Evolutionary conservation across 306 rosid species (phyloP).

Genomic region (Oxytropis ochrocephala): DNA sequence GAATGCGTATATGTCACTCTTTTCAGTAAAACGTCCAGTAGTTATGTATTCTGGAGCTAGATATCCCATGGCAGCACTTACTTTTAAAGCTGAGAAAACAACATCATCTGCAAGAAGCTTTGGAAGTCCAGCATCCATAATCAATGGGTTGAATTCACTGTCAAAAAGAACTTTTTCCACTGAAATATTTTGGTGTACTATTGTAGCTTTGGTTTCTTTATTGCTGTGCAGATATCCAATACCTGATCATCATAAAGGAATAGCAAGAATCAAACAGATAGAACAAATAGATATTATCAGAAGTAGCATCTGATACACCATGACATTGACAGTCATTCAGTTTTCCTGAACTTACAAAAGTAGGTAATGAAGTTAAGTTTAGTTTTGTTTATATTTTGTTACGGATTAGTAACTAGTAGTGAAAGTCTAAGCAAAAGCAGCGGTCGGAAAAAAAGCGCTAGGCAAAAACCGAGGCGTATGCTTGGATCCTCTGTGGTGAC

Average conservation of each 20-base stretch:
- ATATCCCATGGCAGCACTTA: conserved; percentile 98
- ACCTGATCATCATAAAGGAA: conserved; percentile 42
- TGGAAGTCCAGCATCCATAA: conserved; percentile 73
- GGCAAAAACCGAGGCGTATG: no score
- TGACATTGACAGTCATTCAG: not conserved
- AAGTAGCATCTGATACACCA: not conserved
- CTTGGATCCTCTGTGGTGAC: no score
- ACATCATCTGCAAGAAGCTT: conserved; percentile 93
- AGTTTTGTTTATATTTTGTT: no score
- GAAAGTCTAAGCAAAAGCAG: no score
- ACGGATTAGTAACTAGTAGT: no score
- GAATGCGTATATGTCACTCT: conserved; percentile 87
- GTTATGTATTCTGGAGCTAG: conserved; percentile 89
- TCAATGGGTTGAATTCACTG: conserved; percentile 61
- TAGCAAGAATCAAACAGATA: not conserved
- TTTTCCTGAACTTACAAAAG: no score
- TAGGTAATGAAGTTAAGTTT: no score
- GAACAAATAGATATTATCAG: not conserved
- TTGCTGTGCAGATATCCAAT: conserved; percentile 68
- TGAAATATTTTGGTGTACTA: conserved; percentile 86
- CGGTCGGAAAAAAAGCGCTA: no score
- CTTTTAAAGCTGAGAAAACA: conserved; percentile 81
- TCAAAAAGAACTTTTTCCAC: conserved; percentile 77
- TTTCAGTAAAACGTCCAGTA: conserved; percentile 85
- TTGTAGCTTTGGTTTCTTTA: conserved; percentile 56